A percentile compares a stretch with the other conserved stretches of the same genome.
Evolutionary conservation across 441 rosid genomes (phyloP).

Genomic region (Adansonia grandidieri): DNA sequence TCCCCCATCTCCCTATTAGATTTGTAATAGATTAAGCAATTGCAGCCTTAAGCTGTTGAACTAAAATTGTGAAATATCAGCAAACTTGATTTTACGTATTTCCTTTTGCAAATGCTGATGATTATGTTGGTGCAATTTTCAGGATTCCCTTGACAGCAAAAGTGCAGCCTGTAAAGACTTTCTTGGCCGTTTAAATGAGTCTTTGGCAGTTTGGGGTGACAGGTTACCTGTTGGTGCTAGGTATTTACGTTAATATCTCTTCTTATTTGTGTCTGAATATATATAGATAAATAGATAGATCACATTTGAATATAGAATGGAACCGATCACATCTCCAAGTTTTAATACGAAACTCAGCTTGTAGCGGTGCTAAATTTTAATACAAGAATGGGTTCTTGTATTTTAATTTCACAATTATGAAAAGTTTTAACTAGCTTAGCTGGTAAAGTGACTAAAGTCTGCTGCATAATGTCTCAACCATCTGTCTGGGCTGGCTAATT

Average conservation of each 20-base stretch:
- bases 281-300: neutral
- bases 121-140: constrained; percentile 33
- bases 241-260: constrained; percentile 35
- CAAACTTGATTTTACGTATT: constrained; percentile 8
- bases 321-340: neutral
- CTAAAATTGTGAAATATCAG: constrained; percentile 1
- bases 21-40: constrained; percentile 20
- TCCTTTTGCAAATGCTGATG: constrained; percentile 23
- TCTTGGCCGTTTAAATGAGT: constrained; percentile 62
- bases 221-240: constrained; percentile 73
- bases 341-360: neutral
- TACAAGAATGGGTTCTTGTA: neutral
- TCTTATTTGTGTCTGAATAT: neutral
- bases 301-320: neutral
- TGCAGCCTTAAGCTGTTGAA: neutral
- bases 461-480: neutral
- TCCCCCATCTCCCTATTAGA: neutral
- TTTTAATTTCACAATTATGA: neutral
- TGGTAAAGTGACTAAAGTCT: constrained; percentile 8
- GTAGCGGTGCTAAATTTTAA: neutral
- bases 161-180: constrained; percentile 62
- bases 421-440: constrained; percentile 2
- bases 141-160: constrained; percentile 76
- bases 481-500: neutral
- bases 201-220: constrained; percentile 68